phyloP scores from a whole-genome alignment of 768 basidiomycete genomes.

The Lactarius tabidus region DNA sequence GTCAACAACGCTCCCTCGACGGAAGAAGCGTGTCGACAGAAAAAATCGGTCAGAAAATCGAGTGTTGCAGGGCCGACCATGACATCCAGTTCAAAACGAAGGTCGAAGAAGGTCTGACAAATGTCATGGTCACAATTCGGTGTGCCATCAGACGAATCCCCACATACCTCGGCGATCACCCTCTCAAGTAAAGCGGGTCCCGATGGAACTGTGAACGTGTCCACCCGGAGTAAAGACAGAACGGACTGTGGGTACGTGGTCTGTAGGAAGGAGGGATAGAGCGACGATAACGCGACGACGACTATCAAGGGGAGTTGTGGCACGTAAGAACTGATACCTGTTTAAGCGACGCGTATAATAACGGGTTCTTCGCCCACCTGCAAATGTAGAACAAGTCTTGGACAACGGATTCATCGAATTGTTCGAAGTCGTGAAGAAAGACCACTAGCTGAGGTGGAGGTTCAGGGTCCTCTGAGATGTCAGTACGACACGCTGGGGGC shows the following conservation, averaged over 20 bases:
- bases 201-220: slow-evolving; percentile 47
- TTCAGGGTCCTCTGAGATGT: slow-evolving; percentile 24
- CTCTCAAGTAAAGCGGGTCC: slow-evolving; percentile 48
- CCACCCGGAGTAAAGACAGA: slow-evolving; percentile 53
- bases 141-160: neutral
- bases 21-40: slow-evolving; percentile 51
- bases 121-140: neutral
- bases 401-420: slow-evolving; percentile 56
- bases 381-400: slow-evolving; percentile 70
- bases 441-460: slow-evolving; percentile 45
- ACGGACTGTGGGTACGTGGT: slow-evolving; percentile 55
- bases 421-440: slow-evolving; percentile 71
- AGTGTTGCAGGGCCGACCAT: slow-evolving; percentile 57
- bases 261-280: slow-evolving; percentile 52
- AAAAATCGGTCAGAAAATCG: slow-evolving; percentile 55
- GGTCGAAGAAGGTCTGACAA: slow-evolving; percentile 58
- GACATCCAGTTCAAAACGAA: slow-evolving; percentile 54
- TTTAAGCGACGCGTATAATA: neutral
- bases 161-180: slow-evolving; percentile 49
- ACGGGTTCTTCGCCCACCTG: slow-evolving; percentile 42
- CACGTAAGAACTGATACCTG: slow-evolving; percentile 46
- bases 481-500: slow-evolving; percentile 12
- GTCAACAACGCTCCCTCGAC: slow-evolving; percentile 53
- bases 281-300: slow-evolving; percentile 56
- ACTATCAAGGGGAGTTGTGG: slow-evolving; percentile 60